Percentiles rank a stretch among this genome's conserved stretches.
These are phyloP conservation scores for Quercus robur DNA, from an alignment of 306 rosid species.

Conservation along the genomic window DNA sequence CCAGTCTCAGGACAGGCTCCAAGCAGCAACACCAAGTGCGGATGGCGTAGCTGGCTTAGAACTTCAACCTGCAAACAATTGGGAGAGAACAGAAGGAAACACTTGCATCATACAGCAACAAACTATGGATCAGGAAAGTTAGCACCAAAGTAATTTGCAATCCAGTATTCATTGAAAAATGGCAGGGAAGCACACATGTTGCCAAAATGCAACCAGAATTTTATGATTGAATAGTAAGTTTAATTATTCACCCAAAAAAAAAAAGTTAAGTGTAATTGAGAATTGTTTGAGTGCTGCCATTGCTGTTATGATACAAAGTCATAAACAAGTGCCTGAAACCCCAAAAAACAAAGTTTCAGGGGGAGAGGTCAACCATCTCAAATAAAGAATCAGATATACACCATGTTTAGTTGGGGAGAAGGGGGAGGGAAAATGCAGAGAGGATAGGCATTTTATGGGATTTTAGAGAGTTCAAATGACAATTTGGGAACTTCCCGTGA, in stretches of 20 bases:
- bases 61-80: slow-evolving; percentile 68
- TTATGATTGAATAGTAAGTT: neutral
- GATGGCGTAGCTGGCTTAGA: slow-evolving; percentile 92
- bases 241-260: too few species aligned
- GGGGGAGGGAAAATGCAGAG: neutral
- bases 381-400: neutral
- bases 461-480: neutral
- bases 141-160: slow-evolving; percentile 16
- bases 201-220: slow-evolving; percentile 5
- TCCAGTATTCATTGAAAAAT: neutral
- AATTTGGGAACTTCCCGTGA: neutral
- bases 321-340: neutral
- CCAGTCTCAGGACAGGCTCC: slow-evolving; percentile 95
- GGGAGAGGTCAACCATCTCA: neutral
- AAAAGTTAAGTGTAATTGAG: neutral
- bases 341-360: slow-evolving; percentile 1
- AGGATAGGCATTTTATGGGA: neutral
- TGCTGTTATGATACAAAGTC: neutral
- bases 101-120: slow-evolving; percentile 11
- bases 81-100: slow-evolving; percentile 17
- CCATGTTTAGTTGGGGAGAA: neutral
- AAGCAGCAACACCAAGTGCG: slow-evolving; percentile 76
- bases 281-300: neutral
- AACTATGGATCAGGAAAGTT: slow-evolving; percentile 3
- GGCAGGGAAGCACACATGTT: slow-evolving; percentile 6